Base-by-base conservation (phyloP, 192 early-diverging fungal genomes). In the Globomyces pollinis-pini region DNA sequence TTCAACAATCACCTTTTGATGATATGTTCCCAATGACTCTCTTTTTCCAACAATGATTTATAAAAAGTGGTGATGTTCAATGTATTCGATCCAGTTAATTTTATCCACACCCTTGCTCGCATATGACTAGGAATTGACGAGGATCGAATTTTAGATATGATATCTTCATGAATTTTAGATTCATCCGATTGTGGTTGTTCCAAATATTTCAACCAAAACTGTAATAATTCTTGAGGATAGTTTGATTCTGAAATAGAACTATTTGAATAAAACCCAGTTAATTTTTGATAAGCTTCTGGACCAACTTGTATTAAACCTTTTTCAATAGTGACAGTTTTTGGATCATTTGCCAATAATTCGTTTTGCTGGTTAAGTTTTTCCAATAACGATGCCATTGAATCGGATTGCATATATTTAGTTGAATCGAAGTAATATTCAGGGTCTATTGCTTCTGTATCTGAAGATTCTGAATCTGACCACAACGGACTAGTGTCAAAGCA, bases 51-150 rank as follows among this genome's bases (percentile, higher is more conserved):
- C 49, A 97, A 71, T 45, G 72, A 57, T 49, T 77, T 82, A 70
- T 88, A 98, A 11, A 70, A 70, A 3, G 75, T 60, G 51, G 88
- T 83, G 47, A 93, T 66, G 24, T 67, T 71, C 1, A 73, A 38
- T 44, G 86, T 77, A 63, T 91, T 87, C 32, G 89, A 83, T 32
- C 81, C 81, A n/a, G 86, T 73, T 61, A 98, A 74, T 32, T 88
- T 65, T 59, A 87, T 84, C 94, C 94, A 98, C 53, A 98, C 82
- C 60, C 86, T 78, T 26, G 86, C 84, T 33, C 94, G 85, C 26
- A 95, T 65, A 1, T 84, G 68, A 36, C 78, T 70, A 15, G 94
- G 94, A 35, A 98, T 87, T 23, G 92, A 91, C 16, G 61, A 62
- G 23, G 86, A 74, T 62, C 93, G 85, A 15, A 78, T 61, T 59